Evolutionary conservation across 139 green algal species (phyloP), one percentile per base, ranked within the genome.

Genomic region (Micractinium conductrix): DNA sequence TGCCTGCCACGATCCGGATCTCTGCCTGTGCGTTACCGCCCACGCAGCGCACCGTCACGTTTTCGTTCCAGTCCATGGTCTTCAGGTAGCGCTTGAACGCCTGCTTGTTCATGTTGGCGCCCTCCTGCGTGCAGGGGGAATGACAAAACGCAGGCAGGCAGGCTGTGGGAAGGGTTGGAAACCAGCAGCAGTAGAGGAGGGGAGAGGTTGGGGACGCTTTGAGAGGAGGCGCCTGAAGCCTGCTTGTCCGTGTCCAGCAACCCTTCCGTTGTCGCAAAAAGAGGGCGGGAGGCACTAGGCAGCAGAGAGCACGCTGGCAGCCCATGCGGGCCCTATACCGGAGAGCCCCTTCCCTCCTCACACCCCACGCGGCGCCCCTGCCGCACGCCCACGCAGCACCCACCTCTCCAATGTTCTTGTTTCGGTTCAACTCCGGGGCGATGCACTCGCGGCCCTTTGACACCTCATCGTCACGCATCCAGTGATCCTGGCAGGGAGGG

Each of bases 401-500:
- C 38, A 71, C 76, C 76, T 85, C 88, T 12, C 89, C 86, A 60
- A 90, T 89, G 60, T 91, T 91, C 12, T 42, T 72, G 84, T 89
- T 92, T 30, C 89, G 79, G 73, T 86, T 92, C 37, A 92, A 74
- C 38, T 92, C 89, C 1, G 89, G 89, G 10, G 33, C 67, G 0
- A 92, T 72, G 68, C 89, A 92, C 30, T 92, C 89, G 0, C 89
- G 85, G 37, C 89, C 89, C 79, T 83, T 67, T 26, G 89, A 75
- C 62, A 89, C 89, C 44, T 79, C 74, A 40, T 87, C 76, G 22
- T 88, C 79, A 28, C 89, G 84, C 89, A 92, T 89, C 90, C 90
- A 93, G 76, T 91, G 86, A 80, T 93, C 90, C 90, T 89, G 91
- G 63, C 81, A 42, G 14, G 43, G 5, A 75, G n/a, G n/a, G n/a